Base-by-base conservation (phyloP, 2,329 filamentous ascomycete species). In the Botryotinia calthae region DNA sequence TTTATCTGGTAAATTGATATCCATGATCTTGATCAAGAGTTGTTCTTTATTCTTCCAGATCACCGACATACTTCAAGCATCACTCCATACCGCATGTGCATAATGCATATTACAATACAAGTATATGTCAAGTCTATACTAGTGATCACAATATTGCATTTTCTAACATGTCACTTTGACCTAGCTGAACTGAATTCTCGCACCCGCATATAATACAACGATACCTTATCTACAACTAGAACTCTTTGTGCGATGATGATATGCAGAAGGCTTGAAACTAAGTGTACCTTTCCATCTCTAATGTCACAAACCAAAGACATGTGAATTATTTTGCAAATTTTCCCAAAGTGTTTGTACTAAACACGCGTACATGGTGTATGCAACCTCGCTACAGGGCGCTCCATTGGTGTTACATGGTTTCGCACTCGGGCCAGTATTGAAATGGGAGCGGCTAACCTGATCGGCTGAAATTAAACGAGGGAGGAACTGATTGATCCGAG, bases 381-480 rank as follows among this genome's bases (percentile, higher is more conserved):
- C 70, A 66, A 62, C 2, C 65, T 72, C 75, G 74, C 75, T 76
- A 78, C 72, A 75, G 71, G 59, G 37, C 65, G 74, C 69, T 74
- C 74, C 76, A 76, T 77, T 73, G 72, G 73, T 67, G 42, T 54
- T 64, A 40, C 64, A 54, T 66, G 62, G 46, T 54, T 28, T 54
- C 25, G 46, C 46, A 66, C 37, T 42, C 37, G 65, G 48, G 65
- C 65, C 48, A 68, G n/a, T 25, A 42, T 28, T 68, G 51, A n/a
- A n/a, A 68, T 51, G 44, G 12, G 31, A n/a, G 64, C 42, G 72
- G 65, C 77, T 79, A 78, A 76, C 78, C 74, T 61, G 28, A 79
- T 79, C 72, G 56, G 76, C 70, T 40, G 73, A 79, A 78, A 77
- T 78, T 78, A 75, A 70, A 75, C 78, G 78, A 79, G 70, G 48